Evolutionary conservation across 441 rosid species (phyloP).

Genomic region (Syzygium malaccense): DNA sequence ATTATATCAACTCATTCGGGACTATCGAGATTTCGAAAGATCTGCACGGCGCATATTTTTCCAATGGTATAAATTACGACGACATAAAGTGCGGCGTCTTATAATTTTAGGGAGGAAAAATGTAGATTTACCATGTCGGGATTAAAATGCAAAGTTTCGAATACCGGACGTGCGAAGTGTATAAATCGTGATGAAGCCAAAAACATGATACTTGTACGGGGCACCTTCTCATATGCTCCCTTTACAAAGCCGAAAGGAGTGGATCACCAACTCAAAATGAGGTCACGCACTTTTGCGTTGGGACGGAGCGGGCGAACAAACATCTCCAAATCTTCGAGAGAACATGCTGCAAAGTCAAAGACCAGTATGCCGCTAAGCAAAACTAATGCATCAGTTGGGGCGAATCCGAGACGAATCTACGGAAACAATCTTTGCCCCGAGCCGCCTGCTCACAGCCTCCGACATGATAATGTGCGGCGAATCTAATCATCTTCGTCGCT

Average conservation of each 20-base stretch:
- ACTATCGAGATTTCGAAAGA: not conserved
- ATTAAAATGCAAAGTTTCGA: not conserved
- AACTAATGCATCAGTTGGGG: too few species aligned
- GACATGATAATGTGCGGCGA: not conserved
- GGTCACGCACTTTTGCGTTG: not conserved
- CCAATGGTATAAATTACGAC: not conserved
- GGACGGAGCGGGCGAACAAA: not conserved
- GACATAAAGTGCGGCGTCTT: not conserved
- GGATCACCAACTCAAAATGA: not conserved
- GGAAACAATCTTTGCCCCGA: too few species aligned
- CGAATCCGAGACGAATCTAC: too few species aligned
- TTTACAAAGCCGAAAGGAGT: too few species aligned
- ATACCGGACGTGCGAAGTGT: not conserved
- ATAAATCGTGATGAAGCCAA: not conserved
- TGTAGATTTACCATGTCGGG: too few species aligned
- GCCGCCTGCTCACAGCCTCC: too few species aligned
- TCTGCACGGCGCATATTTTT: not conserved
- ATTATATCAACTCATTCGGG: too few species aligned
- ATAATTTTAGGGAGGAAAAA: not conserved
- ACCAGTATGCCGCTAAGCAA: too few species aligned
- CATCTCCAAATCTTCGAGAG: not conserved
- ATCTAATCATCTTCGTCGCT: not conserved
- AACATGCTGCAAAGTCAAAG: too few species aligned
- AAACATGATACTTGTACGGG: not conserved
- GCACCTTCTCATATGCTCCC: not conserved